Base-by-base conservation (phyloP, 352 stramenopile species). In the Pythium biforme region DNA sequence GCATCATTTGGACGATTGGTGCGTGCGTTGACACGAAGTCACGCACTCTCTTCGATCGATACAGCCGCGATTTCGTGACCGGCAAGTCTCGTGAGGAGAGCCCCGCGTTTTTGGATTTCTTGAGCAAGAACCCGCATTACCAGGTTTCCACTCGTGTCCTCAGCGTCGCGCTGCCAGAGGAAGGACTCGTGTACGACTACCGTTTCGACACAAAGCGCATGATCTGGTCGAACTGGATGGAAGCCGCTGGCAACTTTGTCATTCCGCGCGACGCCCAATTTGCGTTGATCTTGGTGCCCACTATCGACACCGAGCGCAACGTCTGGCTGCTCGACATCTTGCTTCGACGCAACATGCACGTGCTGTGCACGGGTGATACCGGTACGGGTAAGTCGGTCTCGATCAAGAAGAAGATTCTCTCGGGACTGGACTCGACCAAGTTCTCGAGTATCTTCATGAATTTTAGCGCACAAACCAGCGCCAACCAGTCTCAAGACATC, bases 341-440 rank as follows among this genome's bases (percentile, higher is more conserved):
- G 3, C 61, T 98, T 25, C 74, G 74, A 3, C 79, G 89, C n/a
- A 90, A 96, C 55, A 89, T 89, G 59, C 90, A 98, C 51, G 88
- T 98, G 10, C 69, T 98, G 4, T 95, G 84, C 48, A 97, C 89
- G 3, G 92, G 92, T 54, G 91, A 98, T 37, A 98, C 93, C 11
- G 93, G 93, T 17, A 97, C 93, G n/a, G 93, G 93, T 40, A 98
- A 98, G 65, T 96, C 83, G 1, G 93, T 98, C 5, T 95, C 88
- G 2, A 94, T 97, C 64, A 96, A 97, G 72, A 96, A 96, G 61
- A 97, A 97, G 66, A 76, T 98, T 27, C 52, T 97, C 20, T 86
- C 70, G 39, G 88, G 87, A 10, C 71, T 96, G 51, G 82, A 86
- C 34, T 69, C 83, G 17, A 77, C 83, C 19, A 50, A 62, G 40